Evolutionary conservation across 345 rosid genomes (phyloP), one percentile per base, ranked within the genome.

Genomic region (Garcia nutans): DNA sequence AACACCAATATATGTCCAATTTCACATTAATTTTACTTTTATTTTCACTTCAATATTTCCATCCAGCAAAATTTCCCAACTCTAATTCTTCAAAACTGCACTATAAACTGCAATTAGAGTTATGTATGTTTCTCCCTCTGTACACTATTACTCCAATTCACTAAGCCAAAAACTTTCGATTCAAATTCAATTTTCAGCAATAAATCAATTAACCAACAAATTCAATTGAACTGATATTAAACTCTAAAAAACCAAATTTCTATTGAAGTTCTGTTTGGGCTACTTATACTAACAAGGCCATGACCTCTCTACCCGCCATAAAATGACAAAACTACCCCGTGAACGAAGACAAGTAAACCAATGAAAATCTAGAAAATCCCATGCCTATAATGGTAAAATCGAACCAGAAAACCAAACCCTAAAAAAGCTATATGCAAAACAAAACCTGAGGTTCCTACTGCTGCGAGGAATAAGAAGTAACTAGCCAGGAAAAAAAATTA

Each of bases 61-160:
- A 67, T 31, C 70, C 66, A 47, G 52, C 42, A 79, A 68, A 59
- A 55, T 20, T 44, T 44, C 44, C 50, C 11, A 74, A 68, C 62
- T 61, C 78, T 13, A 65, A 71, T 56, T 65, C 70, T 69, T 65
- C 31, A 42, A 54, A 73, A 61, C 56, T 49, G 44, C 61, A 49
- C 64, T 75, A 58, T 75, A 71, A 70, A 72, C 73, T 72, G 50
- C 56, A 71, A 67, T 66, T 59, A 76, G 74, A 76, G n/a, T 26
- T 61, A 5, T 9, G 12, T 59, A n/a, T 24, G 49, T 55, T 76
- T 47, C 41, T 5, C 22, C 54, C 66, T 44, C 74, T 60, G 52
- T 76, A 67, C 78, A 79, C 76, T 66, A 58, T 80, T 61, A 60
- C 77, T 24, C 28, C 15, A 19, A 58, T 23, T 71, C 26, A 70